Percentiles rank a stretch among this genome's conserved stretches.
These are phyloP conservation scores for Arachis stenosperma DNA, from an alignment of 306 rosid species.

Conservation along the genomic window DNA sequence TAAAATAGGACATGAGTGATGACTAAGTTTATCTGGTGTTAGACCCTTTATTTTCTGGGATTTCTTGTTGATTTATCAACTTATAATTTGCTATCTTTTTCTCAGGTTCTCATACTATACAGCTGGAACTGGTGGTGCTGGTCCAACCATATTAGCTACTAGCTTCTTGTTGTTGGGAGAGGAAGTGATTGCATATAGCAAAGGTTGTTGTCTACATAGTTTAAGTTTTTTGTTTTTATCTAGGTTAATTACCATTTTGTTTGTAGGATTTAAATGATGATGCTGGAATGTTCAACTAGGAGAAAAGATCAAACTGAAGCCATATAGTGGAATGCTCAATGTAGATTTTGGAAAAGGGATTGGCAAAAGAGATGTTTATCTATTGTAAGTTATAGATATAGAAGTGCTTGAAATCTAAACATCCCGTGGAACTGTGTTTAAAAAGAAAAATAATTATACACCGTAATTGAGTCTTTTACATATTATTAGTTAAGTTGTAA, in stretches of 20 bases:
- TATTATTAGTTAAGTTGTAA: constrained; percentile 9
- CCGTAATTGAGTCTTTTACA: constrained; percentile 3
- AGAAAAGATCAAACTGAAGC: constrained; percentile 80
- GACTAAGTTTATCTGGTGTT: constrained; percentile 9
- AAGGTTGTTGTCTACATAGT: constrained; percentile 56
- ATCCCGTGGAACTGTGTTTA: constrained; percentile 16
- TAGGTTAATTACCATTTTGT: constrained; percentile 44
- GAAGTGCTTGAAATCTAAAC: constrained; percentile 31
- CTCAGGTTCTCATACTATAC: constrained; percentile 92
- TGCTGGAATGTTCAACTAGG: constrained; percentile 68
- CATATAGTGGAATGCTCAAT: constrained; percentile 94
- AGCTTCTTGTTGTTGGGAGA: constrained; percentile 94
- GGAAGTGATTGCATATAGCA: constrained; percentile 87
- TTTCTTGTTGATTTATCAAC: constrained; percentile 29
- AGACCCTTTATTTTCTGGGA: constrained; percentile 14
- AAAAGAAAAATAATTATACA: constrained; percentile 21
- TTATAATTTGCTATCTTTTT: constrained; percentile 35
- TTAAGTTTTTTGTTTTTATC: constrained; percentile 32
- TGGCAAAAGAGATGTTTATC: constrained; percentile 90
- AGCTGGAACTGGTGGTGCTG: constrained; percentile 97
- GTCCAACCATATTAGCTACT: constrained; percentile 91
- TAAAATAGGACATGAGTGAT: background rate
- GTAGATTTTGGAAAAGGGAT: constrained; percentile 95
- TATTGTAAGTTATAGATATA: constrained; percentile 65
- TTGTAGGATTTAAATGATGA: constrained; percentile 50